Conservation (phyloP, 768 basidiomycete species). For the Tricholoma flavovirens region DNA sequence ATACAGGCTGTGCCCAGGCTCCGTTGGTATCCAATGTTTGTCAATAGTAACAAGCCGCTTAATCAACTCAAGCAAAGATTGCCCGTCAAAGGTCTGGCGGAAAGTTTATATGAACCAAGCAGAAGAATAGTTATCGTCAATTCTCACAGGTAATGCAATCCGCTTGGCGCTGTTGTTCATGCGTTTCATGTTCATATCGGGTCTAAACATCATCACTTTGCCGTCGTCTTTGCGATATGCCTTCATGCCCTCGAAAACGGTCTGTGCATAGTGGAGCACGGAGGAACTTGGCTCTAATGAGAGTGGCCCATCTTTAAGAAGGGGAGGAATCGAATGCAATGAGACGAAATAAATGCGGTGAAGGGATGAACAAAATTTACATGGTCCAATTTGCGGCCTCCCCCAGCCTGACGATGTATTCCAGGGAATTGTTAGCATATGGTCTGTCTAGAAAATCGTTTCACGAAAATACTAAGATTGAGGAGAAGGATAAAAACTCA, state of each 20-base stretch:
- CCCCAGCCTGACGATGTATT: slow-evolving; percentile 71
- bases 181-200: slow-evolving; percentile 96
- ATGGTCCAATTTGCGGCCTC: slow-evolving; percentile 75
- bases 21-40: slow-evolving; percentile 85
- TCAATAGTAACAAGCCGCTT: slow-evolving; percentile 83
- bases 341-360: slow-evolving; percentile 1
- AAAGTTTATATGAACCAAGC: neutral
- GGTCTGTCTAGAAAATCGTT: slow-evolving; percentile 55
- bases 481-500: slow-evolving; percentile 30
- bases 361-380: slow-evolving; percentile 35
- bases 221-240: slow-evolving; percentile 77
- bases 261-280: slow-evolving; percentile 91
- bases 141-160: slow-evolving; percentile 66
- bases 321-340: neutral
- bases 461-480: neutral
- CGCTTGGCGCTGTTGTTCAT: slow-evolving; percentile 84
- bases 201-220: slow-evolving; percentile 80
- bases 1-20: slow-evolving; percentile 87
- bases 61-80: slow-evolving; percentile 70
- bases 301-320: slow-evolving; percentile 59
- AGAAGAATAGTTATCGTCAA: neutral
- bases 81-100: slow-evolving; percentile 67
- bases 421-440: slow-evolving; percentile 85
- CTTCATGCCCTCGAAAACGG: slow-evolving; percentile 92
- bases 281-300: slow-evolving; percentile 68